Percentiles rank a stretch among this genome's conserved stretches.
phyloP scores from a whole-genome alignment of 345 rosid genomes.

The Populus euphratica region DNA sequence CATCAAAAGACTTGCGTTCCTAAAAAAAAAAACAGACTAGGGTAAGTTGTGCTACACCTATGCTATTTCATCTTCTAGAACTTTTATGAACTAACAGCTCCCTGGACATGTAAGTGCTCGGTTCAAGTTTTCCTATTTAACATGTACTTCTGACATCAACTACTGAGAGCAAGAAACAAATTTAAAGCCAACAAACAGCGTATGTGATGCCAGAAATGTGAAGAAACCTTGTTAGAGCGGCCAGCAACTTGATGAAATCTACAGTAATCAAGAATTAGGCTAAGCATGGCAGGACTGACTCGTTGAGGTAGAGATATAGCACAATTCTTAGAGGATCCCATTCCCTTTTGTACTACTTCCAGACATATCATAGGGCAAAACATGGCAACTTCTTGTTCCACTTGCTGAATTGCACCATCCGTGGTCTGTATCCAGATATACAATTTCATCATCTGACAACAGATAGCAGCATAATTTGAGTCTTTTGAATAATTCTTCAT shows the following conservation, averaged over 20 bases:
- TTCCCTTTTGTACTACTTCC: conserved; percentile 42
- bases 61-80: not conserved
- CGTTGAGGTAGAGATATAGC: conserved; percentile 80
- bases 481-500: not conserved
- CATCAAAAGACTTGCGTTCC: conserved; percentile 85
- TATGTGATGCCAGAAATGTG: not conserved
- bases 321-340: conserved; percentile 78
- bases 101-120: not conserved
- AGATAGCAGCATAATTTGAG: not conserved
- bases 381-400: conserved; percentile 36
- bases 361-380: conserved; percentile 30
- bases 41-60: not conserved
- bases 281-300: conserved; percentile 67
- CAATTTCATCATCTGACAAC: conserved; percentile 29
- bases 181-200: not conserved
- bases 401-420: conserved; percentile 29
- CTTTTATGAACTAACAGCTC: not conserved
- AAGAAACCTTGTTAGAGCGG: conserved; percentile 65
- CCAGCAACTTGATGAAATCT: conserved; percentile 90
- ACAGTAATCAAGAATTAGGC: conserved; percentile 82
- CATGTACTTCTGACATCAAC: not conserved
- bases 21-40: conserved; percentile 16
- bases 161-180: not conserved
- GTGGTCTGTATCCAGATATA: conserved; percentile 29
- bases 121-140: not conserved